Percentiles rank a stretch among this genome's conserved stretches.
Evolutionary conservation across 2,329 filamentous ascomycete genomes (phyloP).

Genomic region (Calonectria crousiana): DNA sequence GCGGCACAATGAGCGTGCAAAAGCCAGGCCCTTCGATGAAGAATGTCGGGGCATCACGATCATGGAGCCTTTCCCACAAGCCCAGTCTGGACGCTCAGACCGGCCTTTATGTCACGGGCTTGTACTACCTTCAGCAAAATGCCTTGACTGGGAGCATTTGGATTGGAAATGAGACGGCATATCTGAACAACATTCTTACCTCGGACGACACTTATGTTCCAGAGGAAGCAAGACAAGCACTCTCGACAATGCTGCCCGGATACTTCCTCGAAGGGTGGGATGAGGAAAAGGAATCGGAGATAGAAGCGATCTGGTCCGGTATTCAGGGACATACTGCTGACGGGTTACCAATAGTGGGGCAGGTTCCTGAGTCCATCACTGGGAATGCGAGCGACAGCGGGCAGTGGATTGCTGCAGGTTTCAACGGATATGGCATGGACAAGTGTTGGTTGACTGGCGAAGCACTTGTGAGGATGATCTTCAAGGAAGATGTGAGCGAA

Average conservation of each 20-base stretch:
- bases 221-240: slow-evolving; percentile 46
- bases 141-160: slow-evolving; percentile 57
- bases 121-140: slow-evolving; percentile 44
- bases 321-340: slow-evolving; percentile 60
- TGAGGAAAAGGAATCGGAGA: slow-evolving; percentile 32
- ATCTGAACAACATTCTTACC: slow-evolving; percentile 53
- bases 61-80: slow-evolving; percentile 61
- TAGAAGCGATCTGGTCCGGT: slow-evolving; percentile 60
- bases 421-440: slow-evolving; percentile 63
- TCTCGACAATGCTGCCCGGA: slow-evolving; percentile 52
- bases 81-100: slow-evolving; percentile 60
- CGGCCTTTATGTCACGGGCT: slow-evolving; percentile 49
- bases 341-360: slow-evolving; percentile 60
- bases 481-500: slow-evolving; percentile 36
- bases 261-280: slow-evolving; percentile 52
- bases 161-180: slow-evolving; percentile 62
- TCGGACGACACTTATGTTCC: slow-evolving; percentile 58
- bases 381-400: slow-evolving; percentile 37
- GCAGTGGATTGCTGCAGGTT: slow-evolving; percentile 64
- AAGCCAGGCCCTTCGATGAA: slow-evolving; percentile 49
- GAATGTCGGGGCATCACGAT: slow-evolving; percentile 46
- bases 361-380: slow-evolving; percentile 48
- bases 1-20: slow-evolving; percentile 63
- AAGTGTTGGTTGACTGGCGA: slow-evolving; percentile 62
- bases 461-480: slow-evolving; percentile 48